Base-by-base conservation (phyloP, 441 rosid species). In the Eugenia klotzschiana region DNA sequence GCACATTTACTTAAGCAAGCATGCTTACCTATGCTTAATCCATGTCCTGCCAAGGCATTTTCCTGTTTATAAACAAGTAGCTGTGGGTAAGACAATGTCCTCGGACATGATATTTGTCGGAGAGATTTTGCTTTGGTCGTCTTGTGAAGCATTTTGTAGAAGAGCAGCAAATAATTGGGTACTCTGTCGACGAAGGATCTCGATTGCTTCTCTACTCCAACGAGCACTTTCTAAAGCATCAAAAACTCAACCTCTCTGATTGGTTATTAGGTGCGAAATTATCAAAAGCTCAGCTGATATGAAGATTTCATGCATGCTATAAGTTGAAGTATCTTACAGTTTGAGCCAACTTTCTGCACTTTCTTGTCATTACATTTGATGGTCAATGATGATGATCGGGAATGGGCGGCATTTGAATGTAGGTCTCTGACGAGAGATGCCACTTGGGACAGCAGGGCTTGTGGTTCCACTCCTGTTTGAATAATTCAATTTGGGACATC, bases 131-230 rank as follows among this genome's bases (percentile, higher is more conserved):
- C 54, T 43, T 13, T 81, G 80, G 81, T 56, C 26, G 7, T 81
- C 85, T 81, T 57, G 86, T 15, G 81, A 79, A 79, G 84, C 83
- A 52, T 85, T 87, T 80, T 83, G 83, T 79, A 85, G 64, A 56
- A 87, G 84, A 41, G 86, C 73, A 40, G 86, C 82, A 79, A 85
- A 83, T 26, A 81, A 51, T 69, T 81, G 83, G 15, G 89, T 82
- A 26, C 55, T 82, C 29, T 82, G 83, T 79, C 81, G n/a, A 82
- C 25, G 53, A 56, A 83, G 54, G 86, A 83, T 57, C 55, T 27
- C 2, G 80, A 41, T 82, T 81, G 86, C 55, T 80, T 85, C 82
- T 87, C 87, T 52, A 64, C 46, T 79, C 79, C 87, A 53, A 83
- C 53, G 27, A 87, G 60, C 69, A 64, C 81, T 81, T 83, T 83